A percentile compares a stretch with the other conserved stretches of the same genome.
These are phyloP conservation scores for Rhypophila decipiens DNA, from an alignment of 495 filamentous ascomycete species.

Conservation along the genomic window DNA sequence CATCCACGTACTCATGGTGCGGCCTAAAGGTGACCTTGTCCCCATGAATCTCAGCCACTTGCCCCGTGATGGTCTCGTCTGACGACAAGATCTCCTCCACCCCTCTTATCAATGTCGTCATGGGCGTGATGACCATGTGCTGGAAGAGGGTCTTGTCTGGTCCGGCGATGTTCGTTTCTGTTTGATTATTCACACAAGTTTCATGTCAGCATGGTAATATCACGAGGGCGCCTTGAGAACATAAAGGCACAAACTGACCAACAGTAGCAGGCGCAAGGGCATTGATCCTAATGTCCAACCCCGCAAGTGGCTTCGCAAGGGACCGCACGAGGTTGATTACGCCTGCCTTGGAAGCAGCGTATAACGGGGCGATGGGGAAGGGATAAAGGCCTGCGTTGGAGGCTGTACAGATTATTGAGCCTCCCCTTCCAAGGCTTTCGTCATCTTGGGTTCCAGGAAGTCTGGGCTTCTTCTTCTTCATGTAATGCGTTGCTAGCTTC, in stretches of 20 bases:
- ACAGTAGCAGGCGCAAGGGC: conserved; percentile 48
- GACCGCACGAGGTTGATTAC: conserved; percentile 48
- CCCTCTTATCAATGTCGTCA: conserved; percentile 41
- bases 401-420: conserved; percentile 49
- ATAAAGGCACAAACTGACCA: conserved; percentile 7
- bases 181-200: not conserved
- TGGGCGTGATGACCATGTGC: conserved; percentile 48
- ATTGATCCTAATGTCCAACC: conserved; percentile 45
- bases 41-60: conserved; percentile 49
- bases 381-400: conserved; percentile 52
- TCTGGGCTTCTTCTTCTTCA: conserved; percentile 38
- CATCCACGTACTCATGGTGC: conserved; percentile 45
- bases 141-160: conserved; percentile 39
- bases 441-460: too few species aligned
- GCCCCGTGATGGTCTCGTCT: conserved; percentile 38
- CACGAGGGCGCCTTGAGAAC: not conserved
- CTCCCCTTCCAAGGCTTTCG: conserved; percentile 21
- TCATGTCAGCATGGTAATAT: not conserved
- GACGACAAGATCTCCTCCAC: conserved; percentile 35
- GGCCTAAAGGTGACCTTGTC: conserved; percentile 45
- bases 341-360: conserved; percentile 45
- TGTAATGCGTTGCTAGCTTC: conserved; percentile 47
- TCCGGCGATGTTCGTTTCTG: conserved; percentile 46
- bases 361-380: conserved; percentile 50
- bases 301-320: conserved; percentile 30